These are phyloP conservation scores for Saturnispora halmiae DNA, from an alignment of 805 yeast species.

Conservation along the genomic window DNA sequence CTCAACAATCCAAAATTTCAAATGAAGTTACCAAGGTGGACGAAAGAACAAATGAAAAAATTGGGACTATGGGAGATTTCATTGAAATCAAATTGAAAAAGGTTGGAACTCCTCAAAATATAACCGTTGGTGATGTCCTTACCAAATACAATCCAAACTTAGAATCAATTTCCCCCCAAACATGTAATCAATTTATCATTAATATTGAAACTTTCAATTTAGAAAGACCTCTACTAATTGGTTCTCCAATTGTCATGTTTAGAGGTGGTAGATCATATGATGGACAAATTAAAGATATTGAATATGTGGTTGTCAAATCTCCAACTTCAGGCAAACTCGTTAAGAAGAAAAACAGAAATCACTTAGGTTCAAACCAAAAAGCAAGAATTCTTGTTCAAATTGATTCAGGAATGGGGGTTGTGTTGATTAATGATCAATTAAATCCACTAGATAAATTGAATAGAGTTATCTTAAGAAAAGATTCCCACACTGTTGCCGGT, in stretches of 20 bases:
- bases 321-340: conserved; percentile 27
- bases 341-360: conserved; percentile 43
- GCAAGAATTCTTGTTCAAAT: conserved; percentile 46
- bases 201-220: conserved; percentile 57
- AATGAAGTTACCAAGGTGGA: conserved; percentile 13
- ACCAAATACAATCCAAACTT: conserved; percentile 21
- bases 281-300: conserved; percentile 48
- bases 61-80: conserved; percentile 48
- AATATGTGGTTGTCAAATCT: conserved; percentile 19
- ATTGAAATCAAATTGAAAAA: conserved; percentile 36
- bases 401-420: conserved; percentile 8
- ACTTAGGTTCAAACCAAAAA: conserved; percentile 48
- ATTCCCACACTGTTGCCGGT: conserved; percentile 60
- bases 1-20: conserved; percentile 19
- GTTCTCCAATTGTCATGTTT: conserved; percentile 70
- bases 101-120: conserved; percentile 32
- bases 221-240: conserved; percentile 65
- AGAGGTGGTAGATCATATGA: conserved; percentile 68
- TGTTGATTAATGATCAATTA: background rate
- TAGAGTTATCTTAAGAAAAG: conserved; percentile 59
- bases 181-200: conserved; percentile 43
- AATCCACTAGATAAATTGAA: conserved; percentile 34
- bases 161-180: conserved; percentile 24
- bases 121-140: conserved; percentile 61
- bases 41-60: conserved; percentile 17